These are phyloP conservation scores for Vaucheria bursata DNA, from an alignment of 352 stramenopile genomes.

Conservation along the genomic window DNA sequence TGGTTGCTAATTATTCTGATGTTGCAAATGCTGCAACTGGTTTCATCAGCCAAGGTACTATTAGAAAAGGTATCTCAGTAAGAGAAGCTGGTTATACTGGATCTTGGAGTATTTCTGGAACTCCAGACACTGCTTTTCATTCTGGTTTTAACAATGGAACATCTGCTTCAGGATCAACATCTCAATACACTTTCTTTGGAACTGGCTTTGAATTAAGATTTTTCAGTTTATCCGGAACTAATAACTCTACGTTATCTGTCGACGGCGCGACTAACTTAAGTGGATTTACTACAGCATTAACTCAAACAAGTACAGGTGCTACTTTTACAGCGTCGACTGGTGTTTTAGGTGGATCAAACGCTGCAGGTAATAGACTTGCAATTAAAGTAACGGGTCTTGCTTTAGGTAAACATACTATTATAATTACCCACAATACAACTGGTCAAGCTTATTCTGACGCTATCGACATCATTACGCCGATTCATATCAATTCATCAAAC, in stretches of 20 bases:
- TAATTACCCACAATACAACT: neutral
- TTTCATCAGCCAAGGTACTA: neutral
- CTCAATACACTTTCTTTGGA: conserved; percentile 2
- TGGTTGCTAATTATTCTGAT: neutral
- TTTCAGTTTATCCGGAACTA: neutral
- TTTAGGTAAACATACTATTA: neutral
- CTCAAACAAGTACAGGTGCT: neutral
- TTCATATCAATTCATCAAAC: neutral
- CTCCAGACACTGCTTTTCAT: neutral
- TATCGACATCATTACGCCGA: neutral
- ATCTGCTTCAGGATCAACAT: neutral
- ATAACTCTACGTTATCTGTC: neutral
- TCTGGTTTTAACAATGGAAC: neutral
- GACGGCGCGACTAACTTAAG: neutral
- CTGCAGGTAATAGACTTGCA: neutral
- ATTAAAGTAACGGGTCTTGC: neutral
- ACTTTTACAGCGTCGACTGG: neutral
- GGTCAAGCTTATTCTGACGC: neutral
- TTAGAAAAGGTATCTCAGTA: neutral
- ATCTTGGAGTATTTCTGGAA: neutral
- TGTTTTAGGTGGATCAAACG: neutral
- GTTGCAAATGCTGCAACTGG: neutral
- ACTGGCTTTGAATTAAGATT: neutral
- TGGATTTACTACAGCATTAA: neutral
- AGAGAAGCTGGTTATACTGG: neutral